A percentile compares a stretch with the other conserved stretches of the same genome.
These are phyloP conservation scores for Uncinocarpus reesii DNA, from an alignment of 2,329 filamentous ascomycete genomes.

Conservation along the genomic window DNA sequence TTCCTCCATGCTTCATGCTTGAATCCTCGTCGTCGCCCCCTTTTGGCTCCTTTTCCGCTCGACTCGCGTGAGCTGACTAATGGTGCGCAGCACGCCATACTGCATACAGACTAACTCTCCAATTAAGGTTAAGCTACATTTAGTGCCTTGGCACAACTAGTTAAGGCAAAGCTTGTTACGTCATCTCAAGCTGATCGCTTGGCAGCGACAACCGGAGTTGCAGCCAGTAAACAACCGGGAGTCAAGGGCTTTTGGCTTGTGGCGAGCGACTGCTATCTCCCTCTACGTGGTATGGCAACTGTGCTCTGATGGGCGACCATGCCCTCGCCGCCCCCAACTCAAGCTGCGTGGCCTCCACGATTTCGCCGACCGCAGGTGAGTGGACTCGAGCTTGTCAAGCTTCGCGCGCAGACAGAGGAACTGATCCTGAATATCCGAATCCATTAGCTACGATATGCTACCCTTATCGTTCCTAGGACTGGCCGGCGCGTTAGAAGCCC, in stretches of 20 bases:
- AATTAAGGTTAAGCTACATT: background rate
- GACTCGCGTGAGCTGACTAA: no score
- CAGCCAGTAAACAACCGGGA: background rate
- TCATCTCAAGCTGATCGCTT: background rate
- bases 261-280: background rate
- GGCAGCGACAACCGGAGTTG: background rate
- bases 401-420: background rate
- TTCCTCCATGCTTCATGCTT: no score
- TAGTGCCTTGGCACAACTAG: background rate
- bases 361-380: slow-evolving; percentile 2
- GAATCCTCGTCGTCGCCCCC: no score
- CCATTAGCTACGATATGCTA: slow-evolving; percentile 64
- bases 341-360: slow-evolving; percentile 1
- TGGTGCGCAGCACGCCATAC: no score
- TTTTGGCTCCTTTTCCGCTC: no score
- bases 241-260: background rate
- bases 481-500: slow-evolving; percentile 72
- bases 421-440: background rate
- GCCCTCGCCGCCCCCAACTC: background rate
- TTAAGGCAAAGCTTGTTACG: slow-evolving; percentile 2
- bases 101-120: background rate
- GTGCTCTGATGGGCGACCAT: slow-evolving; percentile 2
- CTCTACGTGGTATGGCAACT: background rate
- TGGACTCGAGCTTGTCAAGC: background rate
- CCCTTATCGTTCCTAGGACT: slow-evolving; percentile 75